A percentile compares a stretch with the other conserved stretches of the same genome.
These are phyloP conservation scores for Westerdykella sp. DNA, from an alignment of 2,329 filamentous ascomycete genomes.

Conservation along the genomic window DNA sequence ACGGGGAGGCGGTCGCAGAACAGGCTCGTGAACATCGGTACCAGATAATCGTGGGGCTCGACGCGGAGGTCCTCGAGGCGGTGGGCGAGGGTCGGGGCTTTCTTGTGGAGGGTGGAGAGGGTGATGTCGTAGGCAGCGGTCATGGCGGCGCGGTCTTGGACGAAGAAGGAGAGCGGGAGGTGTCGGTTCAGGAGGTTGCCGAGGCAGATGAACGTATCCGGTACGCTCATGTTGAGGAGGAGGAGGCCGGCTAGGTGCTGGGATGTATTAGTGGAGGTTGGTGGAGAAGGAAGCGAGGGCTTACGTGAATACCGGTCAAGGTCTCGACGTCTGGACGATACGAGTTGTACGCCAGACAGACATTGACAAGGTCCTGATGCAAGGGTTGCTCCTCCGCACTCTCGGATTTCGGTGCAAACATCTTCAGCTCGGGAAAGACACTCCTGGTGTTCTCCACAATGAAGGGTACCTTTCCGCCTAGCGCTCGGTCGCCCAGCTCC, in stretches of 20 bases:
- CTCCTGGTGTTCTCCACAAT: conserved; percentile 52
- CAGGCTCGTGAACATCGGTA: conserved; percentile 56
- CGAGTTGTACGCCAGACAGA: conserved; percentile 73
- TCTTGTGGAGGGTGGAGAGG: conserved; percentile 59
- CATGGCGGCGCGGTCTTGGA: conserved; percentile 63
- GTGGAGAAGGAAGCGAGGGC: conserved; percentile 28
- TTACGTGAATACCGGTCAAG: conserved; percentile 65
- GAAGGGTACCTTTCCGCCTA: conserved; percentile 20
- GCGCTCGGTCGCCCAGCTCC: conserved; percentile 47
- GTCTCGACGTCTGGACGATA: conserved; percentile 79
- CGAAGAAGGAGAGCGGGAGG: conserved; percentile 68
- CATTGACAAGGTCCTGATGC: conserved; percentile 61
- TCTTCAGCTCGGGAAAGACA: conserved; percentile 66
- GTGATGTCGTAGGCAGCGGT: conserved; percentile 63
- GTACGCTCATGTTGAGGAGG: conserved; percentile 62
- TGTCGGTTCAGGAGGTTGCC: conserved; percentile 74
- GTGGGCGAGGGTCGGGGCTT: conserved; percentile 56
- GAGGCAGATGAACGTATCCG: conserved; percentile 62
- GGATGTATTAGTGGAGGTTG: conserved; percentile 1
- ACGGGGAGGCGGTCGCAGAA: conserved; percentile 58
- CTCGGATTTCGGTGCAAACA: conserved; percentile 52
- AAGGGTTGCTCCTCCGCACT: conserved; percentile 53
- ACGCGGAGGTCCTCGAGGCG: conserved; percentile 49
- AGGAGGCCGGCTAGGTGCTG: conserved; percentile 67
- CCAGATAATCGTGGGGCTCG: conserved; percentile 48